Conservation (phyloP, 768 basidiomycete species). For the Kwoniella bestiolae region DNA sequence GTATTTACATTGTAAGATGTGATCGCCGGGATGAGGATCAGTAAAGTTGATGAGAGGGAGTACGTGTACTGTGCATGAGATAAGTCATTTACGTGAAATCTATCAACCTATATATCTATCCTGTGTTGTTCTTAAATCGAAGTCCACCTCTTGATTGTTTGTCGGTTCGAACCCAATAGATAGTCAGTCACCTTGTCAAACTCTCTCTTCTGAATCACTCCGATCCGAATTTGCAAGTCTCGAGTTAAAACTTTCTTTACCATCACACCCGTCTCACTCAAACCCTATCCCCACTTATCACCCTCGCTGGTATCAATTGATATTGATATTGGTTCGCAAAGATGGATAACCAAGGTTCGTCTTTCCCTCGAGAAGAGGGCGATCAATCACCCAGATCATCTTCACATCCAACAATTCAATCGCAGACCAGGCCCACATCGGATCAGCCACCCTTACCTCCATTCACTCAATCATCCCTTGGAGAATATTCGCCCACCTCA, state of each 20-base stretch:
- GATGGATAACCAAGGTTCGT: too few species aligned
- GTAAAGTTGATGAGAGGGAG: too few species aligned
- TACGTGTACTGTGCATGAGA: background rate
- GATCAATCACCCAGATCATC: conserved; percentile 2
- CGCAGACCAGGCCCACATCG: background rate
- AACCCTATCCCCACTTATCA: too few species aligned
- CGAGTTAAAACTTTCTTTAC: background rate
- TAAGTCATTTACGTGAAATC: background rate
- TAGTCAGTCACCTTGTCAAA: background rate
- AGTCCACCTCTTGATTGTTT: too few species aligned
- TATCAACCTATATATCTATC: too few species aligned
- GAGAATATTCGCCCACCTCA: conserved; percentile 17
- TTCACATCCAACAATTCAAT: background rate
- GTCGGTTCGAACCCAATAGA: too few species aligned
- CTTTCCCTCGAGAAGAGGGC: too few species aligned
- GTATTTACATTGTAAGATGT: background rate
- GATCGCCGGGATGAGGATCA: background rate
- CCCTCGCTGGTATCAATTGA: too few species aligned
- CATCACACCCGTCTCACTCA: background rate
- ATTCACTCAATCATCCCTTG: background rate
- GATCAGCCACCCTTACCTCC: conserved; percentile 14
- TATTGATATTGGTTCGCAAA: too few species aligned
- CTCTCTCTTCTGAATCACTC: too few species aligned
- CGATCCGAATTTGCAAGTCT: background rate
- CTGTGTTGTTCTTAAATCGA: too few species aligned